Evolutionary conservation across 495 filamentous ascomycete species (phyloP).

Genomic region (Tirmania nivea): DNA sequence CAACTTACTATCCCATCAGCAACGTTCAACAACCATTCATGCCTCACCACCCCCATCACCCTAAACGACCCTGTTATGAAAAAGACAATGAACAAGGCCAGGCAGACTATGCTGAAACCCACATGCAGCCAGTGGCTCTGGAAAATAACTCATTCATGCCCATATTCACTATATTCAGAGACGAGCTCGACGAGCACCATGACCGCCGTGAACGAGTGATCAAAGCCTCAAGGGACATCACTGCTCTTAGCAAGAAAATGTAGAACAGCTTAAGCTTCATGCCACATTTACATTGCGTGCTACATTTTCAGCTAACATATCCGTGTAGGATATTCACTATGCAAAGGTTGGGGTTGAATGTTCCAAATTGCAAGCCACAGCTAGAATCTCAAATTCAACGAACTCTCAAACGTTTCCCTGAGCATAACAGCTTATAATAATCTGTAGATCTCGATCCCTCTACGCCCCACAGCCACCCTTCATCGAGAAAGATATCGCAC

Average conservation of each 20-base stretch:
- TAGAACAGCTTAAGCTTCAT: slow-evolving; percentile 22
- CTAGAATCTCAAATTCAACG: too few species aligned
- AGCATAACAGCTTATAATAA: background rate
- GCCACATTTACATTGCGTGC: background rate
- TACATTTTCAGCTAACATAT: slow-evolving; percentile 5
- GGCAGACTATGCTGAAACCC: background rate
- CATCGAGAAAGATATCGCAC: slow-evolving; percentile 42
- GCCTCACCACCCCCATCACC: background rate
- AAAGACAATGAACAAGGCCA: background rate
- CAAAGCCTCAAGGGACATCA: slow-evolving; percentile 77
- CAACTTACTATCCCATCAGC: too few species aligned
- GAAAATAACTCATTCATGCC: slow-evolving; percentile 33
- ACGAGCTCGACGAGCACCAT: slow-evolving; percentile 83
- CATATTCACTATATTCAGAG: slow-evolving; percentile 68
- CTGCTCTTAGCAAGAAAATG: slow-evolving; percentile 93
- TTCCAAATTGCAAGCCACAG: too few species aligned
- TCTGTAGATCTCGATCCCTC: background rate
- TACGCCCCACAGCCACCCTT: background rate
- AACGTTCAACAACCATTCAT: too few species aligned
- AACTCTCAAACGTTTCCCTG: too few species aligned
- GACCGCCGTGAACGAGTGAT: slow-evolving; percentile 76
- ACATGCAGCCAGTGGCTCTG: background rate
- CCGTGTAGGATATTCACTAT: slow-evolving; percentile 63
- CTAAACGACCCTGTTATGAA: background rate
- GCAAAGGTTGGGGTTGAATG: too few species aligned